Conservation (phyloP, 1,284 basidiomycete genomes). For the Puccinia triticina region DNA sequence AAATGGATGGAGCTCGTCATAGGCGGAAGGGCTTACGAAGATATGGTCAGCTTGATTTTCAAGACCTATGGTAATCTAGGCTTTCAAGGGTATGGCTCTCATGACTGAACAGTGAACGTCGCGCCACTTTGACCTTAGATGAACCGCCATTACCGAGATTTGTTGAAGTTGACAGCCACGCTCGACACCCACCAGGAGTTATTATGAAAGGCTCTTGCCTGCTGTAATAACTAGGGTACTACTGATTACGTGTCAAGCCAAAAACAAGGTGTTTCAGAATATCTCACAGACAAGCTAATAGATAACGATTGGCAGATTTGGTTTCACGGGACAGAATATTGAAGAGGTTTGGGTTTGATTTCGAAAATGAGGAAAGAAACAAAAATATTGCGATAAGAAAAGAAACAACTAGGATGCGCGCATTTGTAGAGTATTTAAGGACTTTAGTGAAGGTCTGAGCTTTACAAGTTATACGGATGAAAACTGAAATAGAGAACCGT, state of each 20-base stretch:
- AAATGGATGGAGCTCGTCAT: slow-evolving; percentile 47
- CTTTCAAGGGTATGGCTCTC: not conserved
- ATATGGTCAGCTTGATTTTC: slow-evolving; percentile 41
- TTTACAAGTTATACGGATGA: too few species aligned
- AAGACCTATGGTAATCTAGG: not conserved
- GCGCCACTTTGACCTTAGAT: slow-evolving; percentile 11
- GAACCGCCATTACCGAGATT: slow-evolving; percentile 51
- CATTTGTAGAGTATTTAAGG: too few species aligned
- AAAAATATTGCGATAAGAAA: too few species aligned
- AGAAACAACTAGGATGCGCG: too few species aligned
- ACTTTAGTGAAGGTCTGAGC: too few species aligned
- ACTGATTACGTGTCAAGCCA: not conserved
- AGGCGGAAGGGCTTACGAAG: slow-evolving; percentile 47
- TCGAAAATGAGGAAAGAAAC: too few species aligned
- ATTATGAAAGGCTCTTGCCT: not conserved
- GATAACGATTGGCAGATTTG: too few species aligned
- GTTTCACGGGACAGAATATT: too few species aligned
- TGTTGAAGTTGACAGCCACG: slow-evolving; percentile 36
- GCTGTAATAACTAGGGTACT: not conserved
- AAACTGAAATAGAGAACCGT: too few species aligned
- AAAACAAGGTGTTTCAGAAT: too few species aligned
- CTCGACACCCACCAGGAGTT: slow-evolving; percentile 4
- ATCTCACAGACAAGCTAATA: too few species aligned
- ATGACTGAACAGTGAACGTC: not conserved
- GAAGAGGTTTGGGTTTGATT: too few species aligned